phyloP scores from a whole-genome alignment of 2,329 filamentous ascomycete genomes.

The Penicillium sp. region DNA sequence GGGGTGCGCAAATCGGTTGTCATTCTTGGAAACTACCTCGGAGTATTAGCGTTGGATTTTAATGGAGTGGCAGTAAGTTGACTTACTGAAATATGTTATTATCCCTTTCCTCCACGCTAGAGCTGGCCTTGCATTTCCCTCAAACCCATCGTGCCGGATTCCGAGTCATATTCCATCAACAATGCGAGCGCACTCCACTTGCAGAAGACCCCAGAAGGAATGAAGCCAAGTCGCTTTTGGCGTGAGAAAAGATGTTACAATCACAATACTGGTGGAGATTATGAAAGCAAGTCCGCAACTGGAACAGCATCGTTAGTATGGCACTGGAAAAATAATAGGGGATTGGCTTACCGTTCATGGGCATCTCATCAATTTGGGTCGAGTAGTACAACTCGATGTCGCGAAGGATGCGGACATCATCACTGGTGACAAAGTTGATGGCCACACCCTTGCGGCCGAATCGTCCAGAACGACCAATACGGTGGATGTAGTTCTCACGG shows the following conservation, averaged over 20 bases:
- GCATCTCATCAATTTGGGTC: conserved; percentile 99
- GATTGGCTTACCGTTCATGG: conserved; percentile 77
- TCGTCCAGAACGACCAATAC: conserved; percentile 98
- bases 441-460: conserved; percentile 99
- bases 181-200: background rate
- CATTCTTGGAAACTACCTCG: conserved; percentile 17
- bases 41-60: background rate
- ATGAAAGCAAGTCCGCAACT: conserved; percentile 42
- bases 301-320: background rate
- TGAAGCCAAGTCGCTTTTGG: conserved; percentile 10
- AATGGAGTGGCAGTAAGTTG: conserved; percentile 15
- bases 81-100: conserved; percentile 24
- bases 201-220: background rate
- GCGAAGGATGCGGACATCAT: conserved; percentile 99
- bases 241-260: conserved; percentile 7
- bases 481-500: conserved; percentile 99
- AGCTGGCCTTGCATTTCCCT: conserved; percentile 17
- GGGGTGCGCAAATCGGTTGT: conserved; percentile 11
- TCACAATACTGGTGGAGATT: conserved; percentile 19
- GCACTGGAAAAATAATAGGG: background rate
- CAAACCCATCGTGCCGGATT: background rate
- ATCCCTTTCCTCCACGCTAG: conserved; percentile 42
- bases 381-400: conserved; percentile 99
- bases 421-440: conserved; percentile 99
- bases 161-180: background rate